Conservation (phyloP, 2,329 filamentous ascomycete species). For the Phyllosticta citriasiana region DNA sequence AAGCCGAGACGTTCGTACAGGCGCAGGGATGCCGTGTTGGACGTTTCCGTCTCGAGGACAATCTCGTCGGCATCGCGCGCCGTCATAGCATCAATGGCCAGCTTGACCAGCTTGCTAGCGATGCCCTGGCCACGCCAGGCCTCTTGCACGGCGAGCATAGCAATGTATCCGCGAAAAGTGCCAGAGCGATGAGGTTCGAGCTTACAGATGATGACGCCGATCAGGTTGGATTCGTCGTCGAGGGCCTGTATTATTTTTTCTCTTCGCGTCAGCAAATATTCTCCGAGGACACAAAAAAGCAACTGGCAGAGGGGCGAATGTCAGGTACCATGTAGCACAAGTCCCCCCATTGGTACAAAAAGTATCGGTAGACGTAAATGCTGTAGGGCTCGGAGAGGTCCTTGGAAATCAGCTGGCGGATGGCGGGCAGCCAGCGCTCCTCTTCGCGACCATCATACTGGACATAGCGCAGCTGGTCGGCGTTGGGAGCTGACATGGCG, state of each 20-base stretch:
- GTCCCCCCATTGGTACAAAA: slow-evolving; percentile 94
- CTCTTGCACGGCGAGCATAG: slow-evolving; percentile 89
- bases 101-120: slow-evolving; percentile 73
- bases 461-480: slow-evolving; percentile 42
- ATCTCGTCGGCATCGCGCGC: slow-evolving; percentile 80
- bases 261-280: not conserved
- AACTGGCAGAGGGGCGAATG: not conserved
- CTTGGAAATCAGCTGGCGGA: slow-evolving; percentile 86
- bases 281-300: not conserved
- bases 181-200: slow-evolving; percentile 82
- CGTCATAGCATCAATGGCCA: slow-evolving; percentile 86
- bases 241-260: slow-evolving; percentile 19
- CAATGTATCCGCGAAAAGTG: slow-evolving; percentile 87
- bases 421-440: slow-evolving; percentile 65
- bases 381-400: slow-evolving; percentile 97
- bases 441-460: slow-evolving; percentile 52
- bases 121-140: slow-evolving; percentile 75
- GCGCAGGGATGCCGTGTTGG: slow-evolving; percentile 79
- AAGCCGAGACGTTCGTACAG: slow-evolving; percentile 92
- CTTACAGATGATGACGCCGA: slow-evolving; percentile 92
- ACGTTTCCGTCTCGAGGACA: slow-evolving; percentile 91
- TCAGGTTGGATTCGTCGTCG: slow-evolving; percentile 44
- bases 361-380: slow-evolving; percentile 98
- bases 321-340: slow-evolving; percentile 78
- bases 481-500: not conserved